Evolutionary conservation across 208 protist genomes (phyloP), one percentile per base, ranked within the genome.

Genomic region (Wallacemonas sp.): DNA sequence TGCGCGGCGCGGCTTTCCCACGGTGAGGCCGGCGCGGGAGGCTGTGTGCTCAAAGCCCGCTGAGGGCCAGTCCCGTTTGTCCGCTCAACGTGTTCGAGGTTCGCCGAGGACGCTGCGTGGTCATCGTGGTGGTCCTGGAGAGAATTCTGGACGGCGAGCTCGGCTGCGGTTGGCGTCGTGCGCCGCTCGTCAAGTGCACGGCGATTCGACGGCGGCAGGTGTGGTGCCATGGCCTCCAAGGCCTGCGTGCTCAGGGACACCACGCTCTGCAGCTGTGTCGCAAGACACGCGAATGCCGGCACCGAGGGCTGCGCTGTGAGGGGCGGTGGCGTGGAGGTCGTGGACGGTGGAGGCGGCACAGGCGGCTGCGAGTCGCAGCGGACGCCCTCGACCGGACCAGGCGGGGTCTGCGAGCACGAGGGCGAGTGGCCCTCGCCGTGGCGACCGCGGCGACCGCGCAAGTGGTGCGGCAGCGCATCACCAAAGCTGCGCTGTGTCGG

Each of bases 381-480:
- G 4, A 10, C 5, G 7, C 14, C 25, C 5, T 41, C 48, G 5
- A 22, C 18, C 18, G 11, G 16, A 16, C 42, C 52, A 59, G 52
- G 52, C 20, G 52, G 52, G 5, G 52, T 59, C 20, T 59, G 52
- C 11, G 52, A 59, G 31, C 52, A 59, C 16, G 52, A 59, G 7
- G 52, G 52, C n/a, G 52, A 59, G 11, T 11, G 25, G 20, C 52
- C 48, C 8, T 55, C 52, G 26, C 52, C 52, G 3, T 14, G 29
- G 7, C 52, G 10, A 42, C 52, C 52, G 22, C 52, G 52, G 2
- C 52, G 52, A 25, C 52, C 8, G n/a, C 52, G 52, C 31, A 59
- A n/a, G 32, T 59, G 52, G 22, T 59, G 52, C 26, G 52, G 52
- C 18, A 59, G n/a, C 4, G n/a, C 32, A 59, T 59, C 52, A 26